These are phyloP conservation scores for Penstemon eatonii DNA, from an alignment of 257 asterid genomes.

Conservation along the genomic window DNA sequence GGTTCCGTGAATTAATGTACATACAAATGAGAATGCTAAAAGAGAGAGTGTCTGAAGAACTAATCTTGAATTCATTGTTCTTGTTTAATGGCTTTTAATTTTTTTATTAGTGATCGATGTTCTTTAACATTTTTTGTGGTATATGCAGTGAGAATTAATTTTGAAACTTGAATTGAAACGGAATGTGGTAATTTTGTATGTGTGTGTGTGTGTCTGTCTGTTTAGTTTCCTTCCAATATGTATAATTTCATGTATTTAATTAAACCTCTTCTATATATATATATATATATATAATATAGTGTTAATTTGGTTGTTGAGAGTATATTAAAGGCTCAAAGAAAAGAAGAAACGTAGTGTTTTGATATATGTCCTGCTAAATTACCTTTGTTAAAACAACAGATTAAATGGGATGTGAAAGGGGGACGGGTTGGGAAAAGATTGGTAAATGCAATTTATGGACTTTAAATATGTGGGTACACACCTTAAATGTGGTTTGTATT, in stretches of 20 bases:
- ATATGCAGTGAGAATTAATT: constrained; percentile 15
- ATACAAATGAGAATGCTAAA: neutral
- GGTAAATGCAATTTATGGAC: neutral
- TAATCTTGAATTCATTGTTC: constrained; percentile 21
- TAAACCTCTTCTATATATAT: neutral
- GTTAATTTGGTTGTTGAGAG: neutral
- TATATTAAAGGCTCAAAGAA: neutral
- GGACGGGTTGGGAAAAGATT: neutral
- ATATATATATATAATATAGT: too few species aligned
- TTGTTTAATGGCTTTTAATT: neutral
- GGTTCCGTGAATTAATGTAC: neutral
- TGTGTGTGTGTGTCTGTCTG: neutral
- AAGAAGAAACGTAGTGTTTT: constrained; percentile 5
- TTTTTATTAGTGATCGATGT: neutral
- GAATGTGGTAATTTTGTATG: neutral
- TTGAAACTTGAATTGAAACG: constrained; percentile 17
- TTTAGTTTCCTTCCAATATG: neutral
- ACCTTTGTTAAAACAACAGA: neutral
- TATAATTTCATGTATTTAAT: neutral
- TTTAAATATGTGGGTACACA: neutral
- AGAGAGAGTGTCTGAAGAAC: constrained; percentile 8
- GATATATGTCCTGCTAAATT: neutral
- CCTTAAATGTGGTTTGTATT: too few species aligned
- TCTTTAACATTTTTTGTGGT: neutral
- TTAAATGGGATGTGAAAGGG: neutral